These are phyloP conservation scores for Botrytis paeoniae DNA, from an alignment of 2,329 filamentous ascomycete species.

Conservation along the genomic window DNA sequence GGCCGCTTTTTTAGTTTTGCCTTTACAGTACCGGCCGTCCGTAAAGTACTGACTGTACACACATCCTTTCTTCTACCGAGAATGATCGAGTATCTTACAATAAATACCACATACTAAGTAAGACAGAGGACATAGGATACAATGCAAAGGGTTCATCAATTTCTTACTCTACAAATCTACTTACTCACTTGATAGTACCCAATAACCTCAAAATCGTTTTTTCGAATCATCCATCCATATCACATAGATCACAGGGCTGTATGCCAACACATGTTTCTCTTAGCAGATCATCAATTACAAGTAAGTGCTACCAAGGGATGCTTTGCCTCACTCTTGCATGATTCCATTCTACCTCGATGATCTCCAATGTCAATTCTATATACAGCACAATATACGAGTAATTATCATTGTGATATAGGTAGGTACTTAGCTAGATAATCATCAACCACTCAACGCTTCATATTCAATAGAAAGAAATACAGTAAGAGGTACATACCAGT, in stretches of 20 bases:
- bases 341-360: not conserved
- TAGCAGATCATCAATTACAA: not conserved
- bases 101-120: too few relatives aligned
- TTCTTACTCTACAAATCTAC: not conserved
- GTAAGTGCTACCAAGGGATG: not conserved
- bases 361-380: not conserved
- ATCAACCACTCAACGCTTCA: not conserved
- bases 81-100: not conserved
- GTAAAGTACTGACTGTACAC: too few relatives aligned
- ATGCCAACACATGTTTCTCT: not conserved
- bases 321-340: not conserved
- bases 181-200: too few relatives aligned
- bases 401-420: too few relatives aligned
- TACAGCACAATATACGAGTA: too few relatives aligned
- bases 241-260: not conserved
- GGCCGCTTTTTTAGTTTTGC: not conserved
- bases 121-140: not conserved
- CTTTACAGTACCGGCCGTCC: not conserved
- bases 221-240: not conserved
- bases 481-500: not conserved
- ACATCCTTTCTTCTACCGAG: not conserved
- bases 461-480: not conserved
- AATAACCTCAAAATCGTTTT: not conserved
- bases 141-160: not conserved
- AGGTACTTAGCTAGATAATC: too few relatives aligned